phyloP scores from a whole-genome alignment of 1,284 basidiomycete genomes.

The Ustilago vetiveriae region DNA sequence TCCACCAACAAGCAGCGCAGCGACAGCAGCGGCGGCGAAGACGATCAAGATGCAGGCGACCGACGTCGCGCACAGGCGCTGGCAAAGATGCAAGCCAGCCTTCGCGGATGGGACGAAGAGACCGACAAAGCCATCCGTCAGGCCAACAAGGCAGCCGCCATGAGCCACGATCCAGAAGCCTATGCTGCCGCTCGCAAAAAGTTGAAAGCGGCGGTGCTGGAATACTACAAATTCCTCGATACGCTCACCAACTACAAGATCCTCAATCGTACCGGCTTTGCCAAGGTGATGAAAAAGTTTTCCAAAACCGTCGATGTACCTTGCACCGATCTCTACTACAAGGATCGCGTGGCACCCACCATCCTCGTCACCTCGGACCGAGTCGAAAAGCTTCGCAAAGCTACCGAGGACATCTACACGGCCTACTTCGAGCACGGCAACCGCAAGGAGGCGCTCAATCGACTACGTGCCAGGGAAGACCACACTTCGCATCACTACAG shows the following conservation, averaged over 20 bases:
- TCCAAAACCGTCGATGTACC: slow-evolving; percentile 81
- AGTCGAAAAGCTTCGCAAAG: slow-evolving; percentile 76
- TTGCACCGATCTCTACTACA: slow-evolving; percentile 77
- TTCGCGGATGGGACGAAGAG: slow-evolving; percentile 43
- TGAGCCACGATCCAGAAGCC: slow-evolving; percentile 76
- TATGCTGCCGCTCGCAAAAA: slow-evolving; percentile 84
- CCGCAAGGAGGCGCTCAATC: slow-evolving; percentile 78
- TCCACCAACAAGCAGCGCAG: slow-evolving; percentile 16
- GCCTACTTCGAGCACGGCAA: slow-evolving; percentile 76
- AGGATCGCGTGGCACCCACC: slow-evolving; percentile 74
- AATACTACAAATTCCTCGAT: slow-evolving; percentile 82
- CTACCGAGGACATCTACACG: slow-evolving; percentile 68
- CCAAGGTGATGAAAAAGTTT: slow-evolving; percentile 88
- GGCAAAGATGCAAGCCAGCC: slow-evolving; percentile 44
- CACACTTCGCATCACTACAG: slow-evolving; percentile 75
- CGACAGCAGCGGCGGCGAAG: slow-evolving; percentile 38
- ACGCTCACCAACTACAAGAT: slow-evolving; percentile 77
- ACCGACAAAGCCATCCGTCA: slow-evolving; percentile 43
- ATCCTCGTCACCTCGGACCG: slow-evolving; percentile 71
- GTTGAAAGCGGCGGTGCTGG: slow-evolving; percentile 81
- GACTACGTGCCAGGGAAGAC: slow-evolving; percentile 72
- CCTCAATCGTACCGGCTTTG: slow-evolving; percentile 87
- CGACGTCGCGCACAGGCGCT: slow-evolving; percentile 55
- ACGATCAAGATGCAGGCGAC: slow-evolving; percentile 41
- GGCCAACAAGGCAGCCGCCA: slow-evolving; percentile 58